A percentile compares a stretch with the other conserved stretches of the same genome.
Conservation (phyloP, 2,329 filamentous ascomycete genomes). For the Sarocladium brachiariae region DNA sequence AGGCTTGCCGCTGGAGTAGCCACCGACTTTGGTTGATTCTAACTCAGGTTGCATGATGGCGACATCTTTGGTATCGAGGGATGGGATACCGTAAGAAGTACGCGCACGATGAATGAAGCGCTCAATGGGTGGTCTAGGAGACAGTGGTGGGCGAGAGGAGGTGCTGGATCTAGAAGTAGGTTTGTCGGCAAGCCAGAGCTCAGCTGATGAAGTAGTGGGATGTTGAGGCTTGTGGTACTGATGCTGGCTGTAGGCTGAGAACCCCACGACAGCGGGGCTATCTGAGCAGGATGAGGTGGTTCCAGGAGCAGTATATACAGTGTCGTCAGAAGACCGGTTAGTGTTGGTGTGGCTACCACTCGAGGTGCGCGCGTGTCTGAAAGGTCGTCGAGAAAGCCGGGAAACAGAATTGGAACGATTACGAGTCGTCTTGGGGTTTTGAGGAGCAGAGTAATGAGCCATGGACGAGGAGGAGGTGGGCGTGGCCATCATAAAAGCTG, state of each 20-base stretch:
- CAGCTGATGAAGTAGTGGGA: slow-evolving; percentile 8
- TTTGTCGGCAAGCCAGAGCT: neutral
- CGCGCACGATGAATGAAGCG: slow-evolving; percentile 5
- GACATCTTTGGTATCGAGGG: slow-evolving; percentile 8
- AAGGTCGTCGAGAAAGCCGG: neutral
- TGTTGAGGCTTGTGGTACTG: slow-evolving; percentile 2
- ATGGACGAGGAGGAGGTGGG: slow-evolving; percentile 7
- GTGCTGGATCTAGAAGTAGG: neutral
- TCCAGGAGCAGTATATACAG: neutral
- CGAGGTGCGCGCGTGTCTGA: slow-evolving; percentile 1
- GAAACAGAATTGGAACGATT: slow-evolving; percentile 7
- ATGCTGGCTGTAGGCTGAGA: neutral
- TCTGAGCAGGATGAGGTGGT: neutral
- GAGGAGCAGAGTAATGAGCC: neutral
- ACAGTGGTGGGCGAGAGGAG: neutral
- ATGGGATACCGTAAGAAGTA: slow-evolving; percentile 1
- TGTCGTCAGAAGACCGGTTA: slow-evolving; percentile 1
- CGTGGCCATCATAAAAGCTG: slow-evolving; percentile 9
- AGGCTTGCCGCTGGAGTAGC: slow-evolving; percentile 17
- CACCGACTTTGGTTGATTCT: neutral
- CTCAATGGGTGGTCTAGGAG: slow-evolving; percentile 5
- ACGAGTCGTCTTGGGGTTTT: neutral
- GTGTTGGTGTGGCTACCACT: neutral
- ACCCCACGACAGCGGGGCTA: slow-evolving; percentile 9
- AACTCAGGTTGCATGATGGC: slow-evolving; percentile 3